phyloP scores from a whole-genome alignment of 1,284 basidiomycete species.

The Blastosporella zonata region DNA sequence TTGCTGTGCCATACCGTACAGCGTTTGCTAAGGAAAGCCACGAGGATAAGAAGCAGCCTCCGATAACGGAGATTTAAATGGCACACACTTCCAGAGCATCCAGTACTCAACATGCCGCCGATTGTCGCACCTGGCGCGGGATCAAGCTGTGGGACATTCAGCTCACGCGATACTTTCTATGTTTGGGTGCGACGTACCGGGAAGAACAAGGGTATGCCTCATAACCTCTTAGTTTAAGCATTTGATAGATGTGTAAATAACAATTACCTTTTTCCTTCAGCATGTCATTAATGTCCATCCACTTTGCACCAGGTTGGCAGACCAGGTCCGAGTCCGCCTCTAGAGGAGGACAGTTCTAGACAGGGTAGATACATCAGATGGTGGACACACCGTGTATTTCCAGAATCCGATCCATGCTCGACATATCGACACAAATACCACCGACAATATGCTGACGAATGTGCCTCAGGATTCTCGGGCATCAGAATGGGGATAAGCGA shows the following conservation, averaged over 20 bases:
- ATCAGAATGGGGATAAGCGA: conserved; percentile 4
- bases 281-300: conserved; percentile 83
- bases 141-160: conserved; percentile 55
- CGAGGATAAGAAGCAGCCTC: conserved; percentile 5
- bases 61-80: background rate
- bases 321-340: conserved; percentile 80
- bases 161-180: background rate
- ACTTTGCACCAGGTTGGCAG: conserved; percentile 81
- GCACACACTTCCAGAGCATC: conserved; percentile 73
- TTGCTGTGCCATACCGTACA: conserved; percentile 85
- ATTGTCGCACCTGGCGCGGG: conserved; percentile 81
- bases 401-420: conserved; percentile 81
- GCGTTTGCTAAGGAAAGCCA: conserved; percentile 64
- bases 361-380: background rate
- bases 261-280: conserved; percentile 58
- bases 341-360: conserved; percentile 24
- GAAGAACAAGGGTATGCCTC: conserved; percentile 81
- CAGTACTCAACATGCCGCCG: conserved; percentile 90
- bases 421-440: conserved; percentile 85
- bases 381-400: conserved; percentile 61
- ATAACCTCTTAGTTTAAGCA: conserved; percentile 19
- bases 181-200: conserved; percentile 58
- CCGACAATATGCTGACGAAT: conserved; percentile 47
- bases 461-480: background rate
- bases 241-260: background rate